Base-by-base conservation (phyloP, 1,284 basidiomycete genomes). In the Fomes fomentarius region DNA sequence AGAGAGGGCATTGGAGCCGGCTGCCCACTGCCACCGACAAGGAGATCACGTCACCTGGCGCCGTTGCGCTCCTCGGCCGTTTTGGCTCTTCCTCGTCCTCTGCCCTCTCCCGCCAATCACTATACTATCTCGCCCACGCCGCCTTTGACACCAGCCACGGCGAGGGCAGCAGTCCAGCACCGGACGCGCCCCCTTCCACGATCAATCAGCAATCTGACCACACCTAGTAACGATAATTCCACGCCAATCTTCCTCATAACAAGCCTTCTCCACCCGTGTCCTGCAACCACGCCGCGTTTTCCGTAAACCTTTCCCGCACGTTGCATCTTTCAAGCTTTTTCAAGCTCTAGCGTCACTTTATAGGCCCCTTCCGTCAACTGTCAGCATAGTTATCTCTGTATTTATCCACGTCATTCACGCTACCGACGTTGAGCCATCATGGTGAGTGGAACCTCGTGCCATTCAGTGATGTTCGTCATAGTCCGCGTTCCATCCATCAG, bases 391-490 rank as follows among this genome's bases (percentile, higher is more conserved):
- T 58, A 54, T 58, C 52, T 44, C 54, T 45, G 49, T 61, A 61
- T 56, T 58, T 61, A 58, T 52, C 53, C 52, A 43, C 39, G 31
- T 17, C 19, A 19, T 46, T 6, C 10, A n/a, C 30, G 9, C 15
- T 41, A 51, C 57, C 56, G 54, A 56, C 41, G 6, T 31, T 54
- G 12, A 54, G 49, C 47, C 53, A 50, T 48, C 50, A 61, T 61
- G 60, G 60, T 61, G 60, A 61, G 60, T 61, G 39, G 12, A 57
- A 51, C 48, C 45, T 50, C 42, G 37, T 54, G 45, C 48, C 50
- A 46, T 45, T 41, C 50, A 17, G 19, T 47, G 54, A 57, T 55
- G 21, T 53, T 51, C 52, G 57, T 54, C 57, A 59, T 62, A 47
- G 47, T 44, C 34, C 52, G 43, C 50, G 35, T 41, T 45, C 52